A percentile compares a stretch with the other conserved stretches of the same genome.
These are phyloP conservation scores for Hemisphaericaspora xylofermentans DNA, from an alignment of 1,139 yeast genomes.

Conservation along the genomic window DNA sequence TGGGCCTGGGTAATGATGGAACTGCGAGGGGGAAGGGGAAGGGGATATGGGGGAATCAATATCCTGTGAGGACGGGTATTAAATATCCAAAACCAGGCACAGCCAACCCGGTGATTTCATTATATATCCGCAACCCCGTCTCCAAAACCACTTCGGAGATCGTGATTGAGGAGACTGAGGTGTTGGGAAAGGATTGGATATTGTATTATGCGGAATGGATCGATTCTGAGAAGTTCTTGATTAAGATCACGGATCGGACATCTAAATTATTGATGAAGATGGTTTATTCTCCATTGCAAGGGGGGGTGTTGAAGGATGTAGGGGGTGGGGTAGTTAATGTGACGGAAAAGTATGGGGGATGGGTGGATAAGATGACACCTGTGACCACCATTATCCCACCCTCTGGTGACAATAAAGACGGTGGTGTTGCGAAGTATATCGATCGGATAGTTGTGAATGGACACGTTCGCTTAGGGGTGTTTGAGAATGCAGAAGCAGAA, in stretches of 20 bases:
- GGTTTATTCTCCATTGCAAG: constrained; percentile 43
- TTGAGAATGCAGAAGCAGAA: constrained; percentile 39
- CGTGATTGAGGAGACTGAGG: constrained; percentile 25
- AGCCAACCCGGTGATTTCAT: constrained; percentile 57
- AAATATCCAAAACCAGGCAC: constrained; percentile 93
- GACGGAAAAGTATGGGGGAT: constrained; percentile 49
- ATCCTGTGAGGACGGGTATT: constrained; percentile 51
- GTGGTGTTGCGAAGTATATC: constrained; percentile 56
- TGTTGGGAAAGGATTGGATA: constrained; percentile 50
- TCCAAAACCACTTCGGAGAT: constrained; percentile 17
- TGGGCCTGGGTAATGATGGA: no score
- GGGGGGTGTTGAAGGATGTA: no score
- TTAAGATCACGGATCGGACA: constrained; percentile 70
- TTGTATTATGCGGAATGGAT: constrained; percentile 78
- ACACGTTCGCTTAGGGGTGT: constrained; percentile 72
- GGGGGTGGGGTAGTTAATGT: no score
- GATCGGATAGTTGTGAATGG: constrained; percentile 65
- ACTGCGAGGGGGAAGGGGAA: no score
- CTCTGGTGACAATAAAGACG: background rate
- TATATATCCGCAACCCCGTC: constrained; percentile 46
- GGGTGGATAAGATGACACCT: constrained; percentile 49
- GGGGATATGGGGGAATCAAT: constrained; percentile 40
- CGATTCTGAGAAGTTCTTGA: constrained; percentile 49
- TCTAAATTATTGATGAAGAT: constrained; percentile 61
- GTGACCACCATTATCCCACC: constrained; percentile 22